Conservation (phyloP, 768 basidiomycete genomes). For the Russula earlei region DNA sequence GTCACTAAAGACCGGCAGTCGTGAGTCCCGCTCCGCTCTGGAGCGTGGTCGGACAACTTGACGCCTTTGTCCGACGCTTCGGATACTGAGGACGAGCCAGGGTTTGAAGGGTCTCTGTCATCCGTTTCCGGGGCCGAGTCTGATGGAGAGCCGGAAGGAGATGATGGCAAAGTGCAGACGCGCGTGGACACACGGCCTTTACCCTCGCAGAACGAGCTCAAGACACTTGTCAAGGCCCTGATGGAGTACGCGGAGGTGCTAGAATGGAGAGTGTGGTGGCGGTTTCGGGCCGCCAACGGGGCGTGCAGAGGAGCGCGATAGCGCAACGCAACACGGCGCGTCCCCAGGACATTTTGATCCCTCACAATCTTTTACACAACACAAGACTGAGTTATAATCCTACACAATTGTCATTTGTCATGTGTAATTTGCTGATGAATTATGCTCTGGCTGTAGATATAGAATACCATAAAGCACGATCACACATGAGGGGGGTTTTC, state of each 20-base stretch:
- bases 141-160: slow-evolving; percentile 13
- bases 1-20: neutral
- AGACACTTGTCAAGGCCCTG: slow-evolving; percentile 42
- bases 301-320: too few relatives aligned
- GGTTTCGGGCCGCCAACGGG: too few relatives aligned
- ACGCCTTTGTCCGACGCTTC: slow-evolving; percentile 4
- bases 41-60: neutral
- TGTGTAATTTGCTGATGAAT: too few relatives aligned
- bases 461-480: too few relatives aligned
- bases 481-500: too few relatives aligned
- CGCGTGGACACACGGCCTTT: slow-evolving; percentile 13
- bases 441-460: too few relatives aligned
- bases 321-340: too few relatives aligned
- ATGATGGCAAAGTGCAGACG: slow-evolving; percentile 9
- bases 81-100: slow-evolving; percentile 2
- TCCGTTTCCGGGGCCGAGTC: slow-evolving; percentile 18
- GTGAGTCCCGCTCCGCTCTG: neutral
- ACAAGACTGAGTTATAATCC: too few relatives aligned
- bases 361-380: too few relatives aligned
- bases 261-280: slow-evolving; percentile 43
- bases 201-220: slow-evolving; percentile 30
- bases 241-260: slow-evolving; percentile 52
- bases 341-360: too few relatives aligned
- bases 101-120: slow-evolving; percentile 3
- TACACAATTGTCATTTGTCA: too few relatives aligned